Conservation (phyloP, 2,329 filamentous ascomycete species). For the Apiospora pterosperma region DNA sequence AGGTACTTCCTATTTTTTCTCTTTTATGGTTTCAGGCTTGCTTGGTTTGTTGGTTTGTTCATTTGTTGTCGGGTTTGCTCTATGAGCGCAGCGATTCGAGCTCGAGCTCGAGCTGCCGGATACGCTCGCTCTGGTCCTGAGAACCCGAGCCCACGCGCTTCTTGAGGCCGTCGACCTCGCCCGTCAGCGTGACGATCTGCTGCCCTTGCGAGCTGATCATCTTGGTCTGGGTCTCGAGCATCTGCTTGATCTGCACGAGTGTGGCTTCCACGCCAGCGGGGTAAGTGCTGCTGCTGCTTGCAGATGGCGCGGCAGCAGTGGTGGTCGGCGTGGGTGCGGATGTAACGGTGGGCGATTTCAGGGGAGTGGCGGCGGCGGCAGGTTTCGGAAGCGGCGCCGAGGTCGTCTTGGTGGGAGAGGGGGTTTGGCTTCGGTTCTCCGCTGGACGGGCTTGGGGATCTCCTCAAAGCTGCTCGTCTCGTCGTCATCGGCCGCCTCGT, state of each 20-base stretch:
- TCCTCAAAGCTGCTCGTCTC: constrained; percentile 85
- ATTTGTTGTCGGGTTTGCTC: background rate
- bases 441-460: constrained; percentile 70
- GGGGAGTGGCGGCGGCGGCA: constrained; percentile 27
- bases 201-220: constrained; percentile 70
- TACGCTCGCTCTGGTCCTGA: constrained; percentile 64
- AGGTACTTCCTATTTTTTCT: background rate
- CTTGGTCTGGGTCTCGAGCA: constrained; percentile 74
- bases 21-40: background rate
- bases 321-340: constrained; percentile 31
- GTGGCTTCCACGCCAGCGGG: constrained; percentile 58
- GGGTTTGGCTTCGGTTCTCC: constrained; percentile 29
- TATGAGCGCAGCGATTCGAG: constrained; percentile 61
- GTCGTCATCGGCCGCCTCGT: constrained; percentile 54
- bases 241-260: constrained; percentile 71
- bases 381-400: constrained; percentile 38
- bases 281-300: constrained; percentile 26
- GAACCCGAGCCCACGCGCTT: constrained; percentile 61
- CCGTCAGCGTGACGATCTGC: constrained; percentile 66
- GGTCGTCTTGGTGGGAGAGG: constrained; percentile 28
- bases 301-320: constrained; percentile 24
- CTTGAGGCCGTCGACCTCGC: constrained; percentile 79
- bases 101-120: constrained; percentile 65
- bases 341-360: constrained; percentile 36
- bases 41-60: background rate